Evolutionary conservation across 2,329 filamentous ascomycete genomes (phyloP).

Genomic region (Aspergillus clavatus): DNA sequence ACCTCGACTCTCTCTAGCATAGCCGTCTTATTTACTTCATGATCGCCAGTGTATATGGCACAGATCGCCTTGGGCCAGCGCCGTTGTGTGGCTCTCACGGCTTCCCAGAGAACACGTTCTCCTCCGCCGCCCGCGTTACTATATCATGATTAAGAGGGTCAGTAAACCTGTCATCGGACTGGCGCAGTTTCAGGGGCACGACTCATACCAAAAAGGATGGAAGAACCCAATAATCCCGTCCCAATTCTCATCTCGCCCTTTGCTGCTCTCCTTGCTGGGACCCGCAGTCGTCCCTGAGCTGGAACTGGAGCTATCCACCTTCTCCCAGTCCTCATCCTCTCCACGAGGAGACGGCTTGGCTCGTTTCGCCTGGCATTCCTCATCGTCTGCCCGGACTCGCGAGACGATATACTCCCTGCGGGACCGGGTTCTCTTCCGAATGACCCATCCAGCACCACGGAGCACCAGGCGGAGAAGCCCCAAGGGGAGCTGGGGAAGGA

Average conservation of each 20-base stretch:
- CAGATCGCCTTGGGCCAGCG: constrained; percentile 85
- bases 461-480: constrained; percentile 34
- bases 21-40: constrained; percentile 73
- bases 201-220: constrained; percentile 83
- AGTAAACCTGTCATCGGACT: no score
- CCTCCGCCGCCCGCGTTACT: constrained; percentile 95
- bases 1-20: constrained; percentile 76
- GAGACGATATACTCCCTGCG: constrained; percentile 53
- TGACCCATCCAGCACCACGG: constrained; percentile 53
- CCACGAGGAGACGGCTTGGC: constrained; percentile 25
- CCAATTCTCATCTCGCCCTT: constrained; percentile 58
- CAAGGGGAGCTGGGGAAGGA: constrained; percentile 33
- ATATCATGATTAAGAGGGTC: constrained; percentile 6
- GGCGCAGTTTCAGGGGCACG: constrained; percentile 2
- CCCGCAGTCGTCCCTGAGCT: constrained; percentile 41
- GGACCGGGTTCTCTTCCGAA: constrained; percentile 60
- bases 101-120: constrained; percentile 93
- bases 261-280: constrained; percentile 43
- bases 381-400: constrained; percentile 43
- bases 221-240: constrained; percentile 90
- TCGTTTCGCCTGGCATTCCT: constrained; percentile 27
- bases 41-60: constrained; percentile 91
- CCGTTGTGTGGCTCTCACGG: constrained; percentile 82
- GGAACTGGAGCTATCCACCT: constrained; percentile 54
- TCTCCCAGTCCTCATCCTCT: constrained; percentile 66